Conservation (phyloP, 441 rosid species). For the Lepidium campestre region DNA sequence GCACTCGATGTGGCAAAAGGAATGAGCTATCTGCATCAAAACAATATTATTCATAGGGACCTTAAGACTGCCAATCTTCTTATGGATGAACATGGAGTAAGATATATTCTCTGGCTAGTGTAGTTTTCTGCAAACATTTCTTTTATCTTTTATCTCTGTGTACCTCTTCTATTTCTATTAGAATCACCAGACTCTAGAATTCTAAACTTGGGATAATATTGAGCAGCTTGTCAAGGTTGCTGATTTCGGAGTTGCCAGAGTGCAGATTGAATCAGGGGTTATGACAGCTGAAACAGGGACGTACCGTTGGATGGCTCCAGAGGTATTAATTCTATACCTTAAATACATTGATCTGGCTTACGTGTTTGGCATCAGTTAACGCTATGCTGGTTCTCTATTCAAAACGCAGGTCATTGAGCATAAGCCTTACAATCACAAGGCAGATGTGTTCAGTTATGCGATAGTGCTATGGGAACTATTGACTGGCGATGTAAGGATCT, state of each 20-base stretch:
- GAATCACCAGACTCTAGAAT: background rate
- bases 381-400: conserved; percentile 4
- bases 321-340: conserved; percentile 29
- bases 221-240: conserved; percentile 73
- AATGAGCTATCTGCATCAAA: conserved; percentile 93
- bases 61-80: conserved; percentile 94
- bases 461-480: conserved; percentile 91
- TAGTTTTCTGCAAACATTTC: background rate
- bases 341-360: background rate
- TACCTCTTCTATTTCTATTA: background rate
- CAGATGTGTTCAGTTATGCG: conserved; percentile 90
- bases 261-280: conserved; percentile 62
- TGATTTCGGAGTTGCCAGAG: conserved; percentile 78
- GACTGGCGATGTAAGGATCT: conserved; percentile 73
- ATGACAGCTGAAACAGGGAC: conserved; percentile 90
- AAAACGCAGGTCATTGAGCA: conserved; percentile 86
- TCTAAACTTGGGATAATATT: background rate
- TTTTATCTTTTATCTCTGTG: background rate
- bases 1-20: conserved; percentile 90
- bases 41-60: conserved; percentile 93
- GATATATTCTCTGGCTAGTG: conserved; percentile 11
- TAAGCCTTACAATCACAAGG: conserved; percentile 86
- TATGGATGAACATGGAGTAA: conserved; percentile 97
- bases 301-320: conserved; percentile 84
- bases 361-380: background rate